These are phyloP conservation scores for Microdochium nivale DNA, from an alignment of 2,329 filamentous ascomycete species.

Conservation along the genomic window DNA sequence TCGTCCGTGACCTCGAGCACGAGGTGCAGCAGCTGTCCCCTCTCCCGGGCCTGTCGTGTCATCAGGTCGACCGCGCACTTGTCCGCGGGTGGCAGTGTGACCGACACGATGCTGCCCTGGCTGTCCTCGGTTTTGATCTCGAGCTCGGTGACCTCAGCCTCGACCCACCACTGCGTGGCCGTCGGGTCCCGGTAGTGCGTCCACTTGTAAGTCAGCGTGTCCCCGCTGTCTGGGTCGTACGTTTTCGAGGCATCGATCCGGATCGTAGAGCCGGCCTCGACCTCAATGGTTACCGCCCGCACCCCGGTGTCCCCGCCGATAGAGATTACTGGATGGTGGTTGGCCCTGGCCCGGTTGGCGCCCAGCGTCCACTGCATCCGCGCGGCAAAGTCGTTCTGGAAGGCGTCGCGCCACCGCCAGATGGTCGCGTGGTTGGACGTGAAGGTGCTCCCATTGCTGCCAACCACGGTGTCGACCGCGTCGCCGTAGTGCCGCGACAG, in stretches of 20 bases:
- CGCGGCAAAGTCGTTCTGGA: constrained; percentile 13
- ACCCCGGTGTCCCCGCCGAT: not conserved
- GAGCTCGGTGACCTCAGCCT: constrained; percentile 29
- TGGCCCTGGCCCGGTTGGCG: constrained; percentile 4
- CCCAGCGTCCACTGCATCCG: constrained; percentile 12
- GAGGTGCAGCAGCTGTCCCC: constrained; percentile 36
- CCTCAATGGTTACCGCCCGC: not conserved
- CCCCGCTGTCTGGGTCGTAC: not conserved
- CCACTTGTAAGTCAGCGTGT: not conserved
- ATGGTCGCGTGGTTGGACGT: constrained; percentile 7
- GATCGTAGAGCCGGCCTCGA: not conserved
- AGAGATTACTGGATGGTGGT: constrained; percentile 6
- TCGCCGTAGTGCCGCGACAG: constrained; percentile 1
- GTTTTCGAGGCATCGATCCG: not conserved
- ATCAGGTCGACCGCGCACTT: constrained; percentile 28
- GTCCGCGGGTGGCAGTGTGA: constrained; percentile 28
- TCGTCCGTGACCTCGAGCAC: constrained; percentile 38
- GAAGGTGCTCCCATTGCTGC: constrained; percentile 5
- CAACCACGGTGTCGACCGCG: constrained; percentile 5
- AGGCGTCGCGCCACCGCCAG: constrained; percentile 13
- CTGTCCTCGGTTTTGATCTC: constrained; percentile 15
- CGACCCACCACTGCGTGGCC: constrained; percentile 29
- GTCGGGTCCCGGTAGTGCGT: not conserved
- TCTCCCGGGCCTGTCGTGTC: constrained; percentile 21
- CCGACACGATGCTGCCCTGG: constrained; percentile 18